Conservation (phyloP, 2,329 filamentous ascomycete species). For the Colletotrichum eremochloae region DNA sequence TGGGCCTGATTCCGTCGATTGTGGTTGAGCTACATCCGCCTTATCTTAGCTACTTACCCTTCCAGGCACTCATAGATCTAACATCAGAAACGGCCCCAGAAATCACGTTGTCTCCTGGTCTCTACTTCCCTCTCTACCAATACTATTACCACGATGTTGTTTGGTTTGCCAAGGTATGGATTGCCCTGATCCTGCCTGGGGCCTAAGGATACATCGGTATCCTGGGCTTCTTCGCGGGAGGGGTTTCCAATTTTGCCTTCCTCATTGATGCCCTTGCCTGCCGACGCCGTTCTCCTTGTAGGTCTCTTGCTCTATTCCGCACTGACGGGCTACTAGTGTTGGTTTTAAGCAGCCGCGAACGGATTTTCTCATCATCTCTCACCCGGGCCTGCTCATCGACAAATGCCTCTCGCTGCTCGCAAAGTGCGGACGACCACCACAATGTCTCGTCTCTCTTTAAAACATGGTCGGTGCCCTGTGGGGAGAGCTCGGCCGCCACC, state of each 20-base stretch:
- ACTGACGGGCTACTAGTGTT: conserved; percentile 2
- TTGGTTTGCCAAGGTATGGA: conserved; percentile 2
- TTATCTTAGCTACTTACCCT: neutral
- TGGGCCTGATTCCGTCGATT: neutral
- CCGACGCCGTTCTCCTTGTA: neutral
- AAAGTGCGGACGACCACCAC: conserved; percentile 1
- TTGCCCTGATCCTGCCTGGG: neutral
- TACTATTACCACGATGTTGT: neutral
- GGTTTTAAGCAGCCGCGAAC: neutral
- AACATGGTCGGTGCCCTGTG: conserved; percentile 12
- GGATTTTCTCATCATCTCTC: neutral
- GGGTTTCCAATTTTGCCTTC: neutral
- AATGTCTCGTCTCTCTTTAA: conserved; percentile 3
- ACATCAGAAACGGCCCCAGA: neutral
- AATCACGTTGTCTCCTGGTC: neutral
- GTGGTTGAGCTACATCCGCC: neutral
- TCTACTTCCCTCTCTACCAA: neutral
- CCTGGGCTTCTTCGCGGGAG: neutral
- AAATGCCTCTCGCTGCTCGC: neutral
- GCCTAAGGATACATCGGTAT: neutral
- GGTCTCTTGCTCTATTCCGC: neutral
- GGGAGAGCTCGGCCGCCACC: conserved; percentile 32
- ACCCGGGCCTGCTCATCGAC: neutral
- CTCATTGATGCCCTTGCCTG: neutral
- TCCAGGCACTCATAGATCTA: neutral